Evolutionary conservation across 2,329 filamentous ascomycete genomes (phyloP), one percentile per base, ranked within the genome.

Genomic region (Fusarium paranaense): DNA sequence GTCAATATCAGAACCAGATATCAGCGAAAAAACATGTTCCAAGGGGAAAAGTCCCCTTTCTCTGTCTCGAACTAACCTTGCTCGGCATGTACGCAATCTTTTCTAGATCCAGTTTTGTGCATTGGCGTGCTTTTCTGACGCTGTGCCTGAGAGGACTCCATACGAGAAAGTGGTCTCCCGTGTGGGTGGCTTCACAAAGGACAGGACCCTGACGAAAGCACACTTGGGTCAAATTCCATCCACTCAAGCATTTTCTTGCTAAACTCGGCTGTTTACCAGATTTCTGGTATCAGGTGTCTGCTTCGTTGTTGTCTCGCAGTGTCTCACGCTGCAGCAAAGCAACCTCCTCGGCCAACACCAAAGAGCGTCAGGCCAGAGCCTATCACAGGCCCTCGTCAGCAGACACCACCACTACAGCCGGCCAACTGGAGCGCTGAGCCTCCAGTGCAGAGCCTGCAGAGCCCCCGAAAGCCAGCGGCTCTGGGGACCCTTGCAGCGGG

Each of bases 361-460:
- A 54, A 37, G 2, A 27, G 10, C 16, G 9, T 65, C 63, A 38
- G 54, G 40, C 20, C 25, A 35, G 45, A 62, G 52, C 59, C 30
- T 72, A 78, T 78, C 72, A 77, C 72, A 66, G 59, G 71, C 52
- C 47, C 62, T 65, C 57, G 70, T 78, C 76, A 78, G 67, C 72
- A 70, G 76, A 67, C 47, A 52, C 69, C 62, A 54, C 38, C 63
- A 25, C 45, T 37, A 62, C 47, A 27, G 5, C 25, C 33, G n/a
- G 37, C 42, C 63, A 71, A 64, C 38, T 72, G 57, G 32, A 58
- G 22, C 47, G 62, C 67, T 62, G 56, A 64, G 64, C 66, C 72
- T 64, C 62, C 47, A 18, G 25, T n/a, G 27, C 45, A 40, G 20
- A 35, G 27, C 59, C 18, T n/a, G 18, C 33, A 47, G 22, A 47